Conservation (phyloP, 441 rosid species). For the Jatropha multifida region DNA sequence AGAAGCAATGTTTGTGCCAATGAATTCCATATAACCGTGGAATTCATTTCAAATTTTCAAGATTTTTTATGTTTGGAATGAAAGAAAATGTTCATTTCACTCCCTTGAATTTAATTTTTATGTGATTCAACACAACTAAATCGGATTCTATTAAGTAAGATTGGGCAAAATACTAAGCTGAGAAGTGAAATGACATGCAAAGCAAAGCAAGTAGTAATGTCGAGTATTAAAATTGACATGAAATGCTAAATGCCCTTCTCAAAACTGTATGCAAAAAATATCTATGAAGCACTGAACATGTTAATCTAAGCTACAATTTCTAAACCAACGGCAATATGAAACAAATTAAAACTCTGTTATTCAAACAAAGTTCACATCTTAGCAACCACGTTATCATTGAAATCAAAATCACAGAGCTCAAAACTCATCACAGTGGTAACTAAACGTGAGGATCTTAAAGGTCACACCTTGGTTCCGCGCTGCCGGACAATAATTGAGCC, state of each 20-base stretch:
- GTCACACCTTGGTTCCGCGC: slow-evolving; percentile 86
- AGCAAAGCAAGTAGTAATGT: background rate
- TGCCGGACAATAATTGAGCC: slow-evolving; percentile 93
- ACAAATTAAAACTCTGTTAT: background rate
- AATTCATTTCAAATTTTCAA: too few relatives aligned
- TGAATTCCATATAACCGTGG: too few relatives aligned
- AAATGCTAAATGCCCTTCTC: too few relatives aligned
- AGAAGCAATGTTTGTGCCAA: too few relatives aligned
- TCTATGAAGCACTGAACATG: too few relatives aligned
- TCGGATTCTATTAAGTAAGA: background rate
- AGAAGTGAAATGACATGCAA: background rate
- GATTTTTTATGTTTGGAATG: too few relatives aligned
- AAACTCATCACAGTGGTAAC: background rate
- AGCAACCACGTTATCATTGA: background rate
- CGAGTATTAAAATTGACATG: too few relatives aligned
- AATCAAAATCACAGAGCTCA: background rate
- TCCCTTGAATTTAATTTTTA: too few relatives aligned
- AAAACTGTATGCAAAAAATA: too few relatives aligned
- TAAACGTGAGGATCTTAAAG: background rate
- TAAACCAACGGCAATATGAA: background rate
- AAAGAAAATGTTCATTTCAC: too few relatives aligned
- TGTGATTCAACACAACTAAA: too few relatives aligned
- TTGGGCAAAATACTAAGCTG: background rate
- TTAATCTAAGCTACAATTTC: too few relatives aligned
- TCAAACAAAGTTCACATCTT: background rate